Base-by-base conservation (phyloP, 2,329 filamentous ascomycete species). In the Ascochyta fabae region DNA sequence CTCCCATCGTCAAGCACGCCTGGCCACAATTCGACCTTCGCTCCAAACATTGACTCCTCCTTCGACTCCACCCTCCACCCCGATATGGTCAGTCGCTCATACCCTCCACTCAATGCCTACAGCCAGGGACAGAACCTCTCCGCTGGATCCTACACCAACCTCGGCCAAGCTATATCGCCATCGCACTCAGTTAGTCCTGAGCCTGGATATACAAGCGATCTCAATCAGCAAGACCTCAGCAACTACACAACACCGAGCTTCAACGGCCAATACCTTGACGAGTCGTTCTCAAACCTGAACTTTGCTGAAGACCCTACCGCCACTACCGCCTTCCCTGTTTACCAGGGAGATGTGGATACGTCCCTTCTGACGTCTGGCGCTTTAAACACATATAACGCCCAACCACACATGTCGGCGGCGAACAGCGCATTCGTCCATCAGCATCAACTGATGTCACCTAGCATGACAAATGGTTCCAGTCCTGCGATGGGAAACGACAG, bases 101-200 rank as follows among this genome's bases (percentile, higher is more conserved):
- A 69, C 42, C 69, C 71, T 40, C 69, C 66, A 34, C 58, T 64
- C 36, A 66, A 70, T 59, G 35, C 36, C 15, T 71, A 68, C 49
- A 60, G 61, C 46, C 69, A 68, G 39, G 39, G 58, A 29, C 65
- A 69, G 36, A 69, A 61, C 42, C 62, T 75, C 8, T 72, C 71
- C 4, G 69, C 71, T 36, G 61, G 54, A 39, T 58, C 61, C 15
- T 68, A 71, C 51, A 70, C 63, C 56, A 65, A 63, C 44, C 66
- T 66, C 51, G 69, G 67, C 29, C 67, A 71, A 35, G 71, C 65
- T 46, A 61, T 72, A 33, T 77, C 75, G 7, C 74, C 75, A 23
- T 72, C 72, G 26, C 69, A 72, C 50, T 75, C 74, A n/a, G 65
- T 75, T 31, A 77, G 74, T 43, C 72, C 74, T 8, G 71, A 75